A percentile compares a stretch with the other conserved stretches of the same genome.
Evolutionary conservation across 768 basidiomycete species (phyloP).

Genomic region (Galerina sulciceps): DNA sequence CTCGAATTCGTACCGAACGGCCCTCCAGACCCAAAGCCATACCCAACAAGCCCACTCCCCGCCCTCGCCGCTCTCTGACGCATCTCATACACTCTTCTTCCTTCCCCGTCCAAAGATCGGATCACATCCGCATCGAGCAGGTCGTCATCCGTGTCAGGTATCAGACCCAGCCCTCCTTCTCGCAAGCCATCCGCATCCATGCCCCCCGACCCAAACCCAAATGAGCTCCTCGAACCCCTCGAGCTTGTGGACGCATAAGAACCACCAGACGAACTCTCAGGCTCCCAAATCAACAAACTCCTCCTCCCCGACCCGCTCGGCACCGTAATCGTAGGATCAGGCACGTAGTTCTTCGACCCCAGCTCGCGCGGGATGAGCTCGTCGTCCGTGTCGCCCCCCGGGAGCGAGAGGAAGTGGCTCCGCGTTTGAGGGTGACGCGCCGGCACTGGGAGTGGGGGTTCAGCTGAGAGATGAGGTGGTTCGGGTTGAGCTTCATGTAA

Average conservation of each 20-base stretch:
- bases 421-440: slow-evolving; percentile 16
- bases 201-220: too few relatives aligned
- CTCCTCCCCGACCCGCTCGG: slow-evolving; percentile 12
- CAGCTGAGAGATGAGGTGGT: neutral
- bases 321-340: slow-evolving; percentile 19
- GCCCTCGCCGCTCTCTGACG: slow-evolving; percentile 31
- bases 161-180: too few relatives aligned
- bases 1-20: too few relatives aligned
- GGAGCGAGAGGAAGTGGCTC: slow-evolving; percentile 31
- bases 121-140: slow-evolving; percentile 35
- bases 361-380: slow-evolving; percentile 30
- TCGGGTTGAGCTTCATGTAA: neutral
- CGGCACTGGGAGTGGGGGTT: neutral
- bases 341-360: slow-evolving; percentile 26
- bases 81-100: slow-evolving; percentile 43
- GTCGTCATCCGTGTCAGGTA: neutral
- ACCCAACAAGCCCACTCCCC: slow-evolving; percentile 25
- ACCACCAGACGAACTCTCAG: slow-evolving; percentile 28
- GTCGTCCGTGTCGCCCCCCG: slow-evolving; percentile 39
- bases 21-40: slow-evolving; percentile 29
- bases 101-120: slow-evolving; percentile 38
- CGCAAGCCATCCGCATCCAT: too few relatives aligned
- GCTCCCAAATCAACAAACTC: slow-evolving; percentile 47
- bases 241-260: too few relatives aligned
- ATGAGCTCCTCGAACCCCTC: too few relatives aligned